Base-by-base conservation (phyloP, 2,329 filamentous ascomycete genomes). In the Drechslerella coelobrocha region DNA sequence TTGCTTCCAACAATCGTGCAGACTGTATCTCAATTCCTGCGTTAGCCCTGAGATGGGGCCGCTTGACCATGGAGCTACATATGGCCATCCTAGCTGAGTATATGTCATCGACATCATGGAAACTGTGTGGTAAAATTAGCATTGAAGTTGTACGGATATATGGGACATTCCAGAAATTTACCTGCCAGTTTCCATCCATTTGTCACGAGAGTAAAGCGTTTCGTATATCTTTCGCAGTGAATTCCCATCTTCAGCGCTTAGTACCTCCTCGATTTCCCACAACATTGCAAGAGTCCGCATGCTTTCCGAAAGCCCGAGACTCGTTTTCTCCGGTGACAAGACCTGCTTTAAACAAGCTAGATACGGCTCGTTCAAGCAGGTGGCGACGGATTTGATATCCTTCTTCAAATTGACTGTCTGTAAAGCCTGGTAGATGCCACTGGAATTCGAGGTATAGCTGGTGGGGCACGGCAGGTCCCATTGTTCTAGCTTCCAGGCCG, bases 381-480 rank as follows among this genome's bases (percentile, higher is more conserved):
- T 71, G 24, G 66, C 37, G 14, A 63, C 66, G 39, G 66, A 26
- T 29, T 61, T 66, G 51, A 72, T 72, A 29, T 66, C 68, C 7
- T 78, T 77, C 56, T 78, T 78, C 21, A 78, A 75, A 76, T 91
- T 85, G 69, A 97, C 83, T 21, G 86, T 86, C 77, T 96, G 91
- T 68, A 95, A 92, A 0, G 87, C 86, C 75, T 88, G 89, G 79
- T 95, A 97, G 0, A 93, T 81, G 0, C 86, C 88, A 2, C 88
- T 87, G 0, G 88, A 83, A 61, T 88, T 85, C 27, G 85, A 88
- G 10, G 83, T 81, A 52, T 84, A 85, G 1, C 83, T 80, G 6
- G 83, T 81, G 0, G 92, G 90, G 0, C 88, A 87, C 12, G 90
- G 89, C 19, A 97, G 83, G 77, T 97, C 92, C 94, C 94, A 99